Base-by-base conservation (phyloP, 1,139 yeast species). In the Kluyveromyces sp. region DNA sequence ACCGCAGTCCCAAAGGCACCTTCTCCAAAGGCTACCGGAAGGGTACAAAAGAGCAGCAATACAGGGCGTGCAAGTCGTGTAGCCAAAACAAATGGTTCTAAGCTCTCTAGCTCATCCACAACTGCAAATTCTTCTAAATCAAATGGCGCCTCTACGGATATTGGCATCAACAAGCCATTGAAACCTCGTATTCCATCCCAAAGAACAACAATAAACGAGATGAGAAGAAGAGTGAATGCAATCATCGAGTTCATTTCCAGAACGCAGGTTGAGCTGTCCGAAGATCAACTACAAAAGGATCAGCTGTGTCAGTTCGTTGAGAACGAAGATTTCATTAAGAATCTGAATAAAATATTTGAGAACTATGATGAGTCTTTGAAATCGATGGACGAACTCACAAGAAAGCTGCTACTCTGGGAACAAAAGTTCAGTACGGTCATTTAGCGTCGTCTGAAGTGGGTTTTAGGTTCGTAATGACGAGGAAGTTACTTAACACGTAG, bases 171-270 rank as follows among this genome's bases (percentile, higher is more conserved):
- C 48, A 83, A 78, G 55, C 79, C 86, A 4, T 80, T 87, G 32
- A 83, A 78, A 53, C 95, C 96, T 8, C 74, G 95, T 41, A 72
- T 78, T 43, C 96, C 94, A 7, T 80, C 80, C 47, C 78, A 80
- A 6, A 75, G 84, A 41, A 75, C 84, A 2, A 74, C 86, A 2
- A 65, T 87, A 45, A 74, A 76, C 52, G 97, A 89, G 60, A 78
- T 89, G 78, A 76, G 92, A 43, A 80, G 85, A 56, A 73, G 97
- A 46, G 84, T 88, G 0, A 85, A 88, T 8, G 94, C 95, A 3
- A 87, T 89, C 19, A 69, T 88, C 55, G 96, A 89, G 65, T 89
- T 88, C 73, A 73, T 88, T 29, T 86, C 85, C 7, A 71, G 95
- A 40, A 82, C 94, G 1, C 94, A 86, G 60, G 61, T 78, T 36